Base-by-base conservation (phyloP, 2,329 filamentous ascomycete genomes). In the Tolypocladium ovalisporum region DNA sequence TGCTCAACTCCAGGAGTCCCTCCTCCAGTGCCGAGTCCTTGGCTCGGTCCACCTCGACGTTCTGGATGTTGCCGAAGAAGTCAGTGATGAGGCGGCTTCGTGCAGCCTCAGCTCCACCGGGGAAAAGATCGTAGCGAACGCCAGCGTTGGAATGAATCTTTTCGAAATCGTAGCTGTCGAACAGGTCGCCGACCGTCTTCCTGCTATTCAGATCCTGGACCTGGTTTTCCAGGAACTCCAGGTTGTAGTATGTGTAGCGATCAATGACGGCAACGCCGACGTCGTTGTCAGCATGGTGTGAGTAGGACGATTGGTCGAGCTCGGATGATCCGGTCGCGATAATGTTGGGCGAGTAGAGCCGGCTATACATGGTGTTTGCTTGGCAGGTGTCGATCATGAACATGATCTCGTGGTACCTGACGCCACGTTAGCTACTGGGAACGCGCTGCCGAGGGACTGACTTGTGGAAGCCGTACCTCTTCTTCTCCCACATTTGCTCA, bases 311-410 rank as follows among this genome's bases (percentile, higher is more conserved):
- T 73, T 99, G 90, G 69, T 97, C 93, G 60, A 97, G 87, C 71
- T 94, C 91, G 3, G 89, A 95, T 36, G 90, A 96, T n/a, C 94
- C 94, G 0, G 95, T 99, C 0, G 94, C 94, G 67, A 99, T 91
- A 66, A 99, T 97, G 68, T 97, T 97, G 53, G 93, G 93, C 6
- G 91, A 96, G 78, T 99, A 99, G 68, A 99, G 90, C 66, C 96
- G 93, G 70, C 87, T 93, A 76, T 96, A 99, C 91, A 99, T 97
- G 36, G 94, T 99, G 72, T 99, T 99, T 57, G 94, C 94, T 76
- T 99, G 94, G 76, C 94, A 99, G 0, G 94, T 99, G 72, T 99
- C 94, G 74, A 99, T 99, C 94, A 99, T 99, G 79, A 99, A 99
- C 58, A 99, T 83, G 64, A 99, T 86, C 74, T 99, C 94, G 71